Evolutionary conservation across 164 flowering plant genomes (phyloP), one percentile per base, ranked within the genome.

Genomic region (Magnolia sinica): DNA sequence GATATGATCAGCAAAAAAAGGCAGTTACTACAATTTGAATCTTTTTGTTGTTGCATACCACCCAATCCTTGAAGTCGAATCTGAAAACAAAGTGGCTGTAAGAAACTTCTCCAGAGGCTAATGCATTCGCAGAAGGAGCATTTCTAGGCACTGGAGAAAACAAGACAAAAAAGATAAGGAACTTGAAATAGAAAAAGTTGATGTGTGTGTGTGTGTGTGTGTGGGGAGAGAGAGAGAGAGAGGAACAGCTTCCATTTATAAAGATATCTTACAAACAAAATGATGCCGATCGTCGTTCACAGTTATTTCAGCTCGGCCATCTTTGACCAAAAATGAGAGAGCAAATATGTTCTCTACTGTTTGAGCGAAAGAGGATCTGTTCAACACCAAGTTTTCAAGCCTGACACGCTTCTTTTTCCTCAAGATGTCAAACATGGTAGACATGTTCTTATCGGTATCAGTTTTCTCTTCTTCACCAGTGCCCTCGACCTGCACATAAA

Each of bases 291-390:
- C 64, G 31, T 85, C 89, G 74, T 88, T 81, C 63, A 92, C 85
- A 18, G 75, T 61, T 50, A 93, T 87, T 73, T 90, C 89, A 75
- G 87, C 95, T 19, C 98, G 84, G 5, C 98, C 98, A 86, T 95
- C 98, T 86, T 93, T 95, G 18, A 89, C 89, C 5, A 93, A 82
- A 82, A 95, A 95, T 9, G 97, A 95, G 58, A 95, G 79, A 64
- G 98, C 92, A 91, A 95, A 95, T 64, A 93, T 76, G 79, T 95
- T 95, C 78, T 95, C 98, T 49, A 93, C 95, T 1, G 97, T 91
- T 80, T 93, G 95, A 22, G 97, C 90, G 82, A 95, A 93, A 10
- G 95, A 91, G 7, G 65, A 82, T 66, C 93, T 83, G 76, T 92
- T 95, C 79, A 95, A 69, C 9, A 93, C 79, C 79, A 95, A 59